These are phyloP conservation scores for Fistulifera pelliculosa DNA, from an alignment of 108 stramenopile genomes.

Conservation along the genomic window DNA sequence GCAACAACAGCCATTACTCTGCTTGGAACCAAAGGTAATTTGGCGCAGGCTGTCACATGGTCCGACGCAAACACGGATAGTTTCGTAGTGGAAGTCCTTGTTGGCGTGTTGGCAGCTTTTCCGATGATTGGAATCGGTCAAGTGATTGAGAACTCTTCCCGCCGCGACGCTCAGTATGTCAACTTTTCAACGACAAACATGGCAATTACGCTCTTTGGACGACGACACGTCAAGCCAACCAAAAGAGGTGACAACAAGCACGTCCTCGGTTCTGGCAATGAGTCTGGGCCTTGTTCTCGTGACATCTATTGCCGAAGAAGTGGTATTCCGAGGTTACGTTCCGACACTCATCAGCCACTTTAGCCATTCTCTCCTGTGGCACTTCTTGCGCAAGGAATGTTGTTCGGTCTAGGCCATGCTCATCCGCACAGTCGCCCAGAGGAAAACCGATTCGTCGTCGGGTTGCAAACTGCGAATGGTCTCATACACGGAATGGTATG, in stretches of 20 bases:
- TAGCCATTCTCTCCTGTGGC: conserved; percentile 20
- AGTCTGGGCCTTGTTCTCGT: conserved; percentile 15
- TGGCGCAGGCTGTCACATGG: background rate
- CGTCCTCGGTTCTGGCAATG: conserved; percentile 12
- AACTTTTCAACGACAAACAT: conserved; percentile 41
- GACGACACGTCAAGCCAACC: conserved; percentile 13
- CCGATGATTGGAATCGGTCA: conserved; percentile 33
- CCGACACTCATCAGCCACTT: conserved; percentile 18
- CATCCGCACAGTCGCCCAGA: conserved; percentile 16
- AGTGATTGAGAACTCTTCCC: conserved; percentile 20
- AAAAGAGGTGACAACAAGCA: conserved; percentile 8
- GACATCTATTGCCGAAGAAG: conserved; percentile 41
- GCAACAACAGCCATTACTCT: conserved; percentile 1
- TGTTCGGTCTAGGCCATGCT: conserved; percentile 38
- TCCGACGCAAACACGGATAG: background rate
- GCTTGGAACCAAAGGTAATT: background rate
- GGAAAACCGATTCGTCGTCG: conserved; percentile 29
- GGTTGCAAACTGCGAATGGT: conserved; percentile 29
- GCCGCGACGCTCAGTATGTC: conserved; percentile 19
- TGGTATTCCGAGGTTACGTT: conserved; percentile 38
- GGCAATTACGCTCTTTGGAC: conserved; percentile 48
- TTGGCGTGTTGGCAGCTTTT: conserved; percentile 29
- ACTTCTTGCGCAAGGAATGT: conserved; percentile 28
- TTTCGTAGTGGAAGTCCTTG: background rate
- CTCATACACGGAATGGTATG: conserved; percentile 28